Base-by-base conservation (phyloP, 306 rosid genomes). In the Sicyos edulis region DNA sequence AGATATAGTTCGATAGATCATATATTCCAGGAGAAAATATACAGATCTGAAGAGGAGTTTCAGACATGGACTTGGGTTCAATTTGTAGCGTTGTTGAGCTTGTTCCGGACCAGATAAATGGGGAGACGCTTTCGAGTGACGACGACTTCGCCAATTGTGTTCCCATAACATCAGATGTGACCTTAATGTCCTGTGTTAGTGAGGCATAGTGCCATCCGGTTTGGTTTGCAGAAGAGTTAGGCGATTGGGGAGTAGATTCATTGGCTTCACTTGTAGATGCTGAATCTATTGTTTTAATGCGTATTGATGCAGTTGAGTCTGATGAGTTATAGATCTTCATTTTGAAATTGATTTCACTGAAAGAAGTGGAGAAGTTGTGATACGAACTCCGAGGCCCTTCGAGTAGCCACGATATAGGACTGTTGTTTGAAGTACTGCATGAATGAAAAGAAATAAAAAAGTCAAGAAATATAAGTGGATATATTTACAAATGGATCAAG, bases 191-290 rank as follows among this genome's bases (percentile, higher is more conserved):
- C 66, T 77, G 84, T 51, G 14, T 86, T 50, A 78, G 78, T 7
- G 92, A 77, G 77, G 81, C 83, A 67, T 89, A 90, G 77, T 88
- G 86, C 99, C 99, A 93, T 26, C 99, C 99, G 67, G 79, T 86
- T 80, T 78, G 96, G 78, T 76, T 84, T 54, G 85, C 85, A 17
- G 82, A 74, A 10, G 80, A 72, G 49, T 76, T 74, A 19, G 42
- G 54, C 29, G 71, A 65, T 44, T 44, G 71, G 10, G 71, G 54
- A 65, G 32, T 40, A 67, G 76, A 82, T 72, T 65, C 72, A 54
- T 63, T 79, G 53, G 74, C 80, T 26, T 82, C 88, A 54, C 37
- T 69, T 17, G 32, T 74, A 32, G 68, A 68, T 75, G 74, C 20
- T 3, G 76, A 78, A 81, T 83, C 92, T 34, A 54, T 73, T 69